These are phyloP conservation scores for Trichoderma sp. DNA, from an alignment of 2,329 filamentous ascomycete genomes.

Conservation along the genomic window DNA sequence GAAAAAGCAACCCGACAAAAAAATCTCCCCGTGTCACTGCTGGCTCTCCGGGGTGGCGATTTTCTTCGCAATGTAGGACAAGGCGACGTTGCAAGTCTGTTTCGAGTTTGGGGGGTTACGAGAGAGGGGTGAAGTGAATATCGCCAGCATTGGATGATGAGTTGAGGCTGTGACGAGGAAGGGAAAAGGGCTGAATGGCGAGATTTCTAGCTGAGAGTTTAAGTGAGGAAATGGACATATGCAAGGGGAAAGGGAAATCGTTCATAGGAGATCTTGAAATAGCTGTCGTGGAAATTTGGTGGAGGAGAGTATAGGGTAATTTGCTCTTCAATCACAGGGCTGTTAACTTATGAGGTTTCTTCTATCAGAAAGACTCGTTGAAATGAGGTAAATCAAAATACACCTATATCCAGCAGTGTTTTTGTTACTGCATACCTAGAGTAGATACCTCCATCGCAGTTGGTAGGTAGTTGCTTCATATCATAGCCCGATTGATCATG, in stretches of 20 bases:
- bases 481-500: background rate
- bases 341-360: background rate
- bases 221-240: background rate
- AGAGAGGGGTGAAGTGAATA: background rate
- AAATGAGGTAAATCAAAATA: background rate
- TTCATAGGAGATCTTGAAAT: background rate
- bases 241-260: background rate
- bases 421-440: background rate
- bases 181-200: background rate
- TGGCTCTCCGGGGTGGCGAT: background rate
- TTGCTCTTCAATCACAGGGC: background rate
- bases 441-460: background rate
- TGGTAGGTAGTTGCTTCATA: background rate
- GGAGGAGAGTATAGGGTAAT: background rate
- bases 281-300: background rate
- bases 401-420: background rate
- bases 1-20: background rate
- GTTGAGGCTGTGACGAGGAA: background rate
- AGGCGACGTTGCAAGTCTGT: slow-evolving; percentile 17
- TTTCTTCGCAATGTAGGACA: background rate
- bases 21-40: background rate
- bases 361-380: background rate
- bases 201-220: background rate
- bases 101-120: slow-evolving; percentile 16
- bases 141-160: background rate